Base-by-base conservation (phyloP, 352 stramenopile genomes). In the Albugo laibachii region DNA sequence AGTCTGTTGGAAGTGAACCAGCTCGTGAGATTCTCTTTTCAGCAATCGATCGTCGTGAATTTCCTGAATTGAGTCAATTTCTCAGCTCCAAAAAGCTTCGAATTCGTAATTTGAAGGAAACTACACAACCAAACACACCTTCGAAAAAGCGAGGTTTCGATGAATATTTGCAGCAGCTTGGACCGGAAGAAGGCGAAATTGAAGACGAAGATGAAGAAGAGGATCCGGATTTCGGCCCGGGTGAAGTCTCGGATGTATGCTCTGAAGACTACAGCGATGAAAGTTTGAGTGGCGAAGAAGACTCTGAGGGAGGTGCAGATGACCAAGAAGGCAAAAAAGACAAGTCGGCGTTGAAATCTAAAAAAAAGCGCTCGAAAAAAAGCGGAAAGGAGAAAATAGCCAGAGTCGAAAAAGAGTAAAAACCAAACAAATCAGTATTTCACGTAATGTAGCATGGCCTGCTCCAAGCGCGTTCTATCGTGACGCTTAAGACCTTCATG, bases 41-140 rank as follows among this genome's bases (percentile, higher is more conserved):
- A 13, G 84, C 85, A n/a, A 97, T 98, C 52, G 93, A 97, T 60
- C 88, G 89, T 5, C 81, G 78, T 35, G 92, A 98, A 56, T 98
- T 96, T 65, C 68, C 79, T 1, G 71, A 91, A 45, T 65, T 98
- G 49, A 94, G 91, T 58, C 88, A 93, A 57, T 98, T 97, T 64
- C 62, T 97, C n/a, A 88, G 69, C 18, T 84, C 73, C 27, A 97
- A 97, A 66, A 95, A 95, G 50, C 81, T 97, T 56, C 78, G 72
- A 14, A 94, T 98, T 56, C 72, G 69, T 49, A 94, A 94, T 55
- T 56, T 92, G 4, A 96, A 96, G 61, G 38, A 43, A 43, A 43
- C 38, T 8, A 43, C 38, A 19, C 16, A 43, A 8, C 24, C 24
- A 31, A 31, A 31, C 24, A 31, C 24, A 31, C 89, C 95, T 55